Evolutionary conservation across 2,329 filamentous ascomycete genomes (phyloP), one percentile per base, ranked within the genome.

Genomic region (Basipetospora sp.): DNA sequence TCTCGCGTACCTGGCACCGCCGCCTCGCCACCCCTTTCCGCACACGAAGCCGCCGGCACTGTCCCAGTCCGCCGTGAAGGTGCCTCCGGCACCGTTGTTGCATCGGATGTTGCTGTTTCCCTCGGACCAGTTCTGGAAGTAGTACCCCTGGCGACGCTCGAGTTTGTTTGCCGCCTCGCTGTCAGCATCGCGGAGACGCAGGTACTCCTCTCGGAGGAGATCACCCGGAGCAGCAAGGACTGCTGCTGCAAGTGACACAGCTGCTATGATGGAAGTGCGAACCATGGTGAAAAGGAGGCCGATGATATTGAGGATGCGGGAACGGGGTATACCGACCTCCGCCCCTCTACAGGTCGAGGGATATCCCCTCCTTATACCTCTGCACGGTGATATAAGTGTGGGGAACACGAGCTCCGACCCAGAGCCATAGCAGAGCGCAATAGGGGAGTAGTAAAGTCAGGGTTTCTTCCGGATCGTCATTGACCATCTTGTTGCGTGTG

Each of bases 21-120:
- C 69, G 13, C 67, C 62, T 39, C 63, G 63, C 69, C 70, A 74
- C 26, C 71, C 71, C 53, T 73, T 74, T 20, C 71, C 71, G 41
- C 58, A 67, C 25, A 71, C 68, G 33, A 71, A 66, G 56, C 73
- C 69, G 22, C 67, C 67, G 15, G 50, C 53, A 34, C 57, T 56
- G 30, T 42, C 48, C 68, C 67, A 72, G 29, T 45, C 47, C 1
- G 63, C 55, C 16, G 47, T 58, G 54, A 69, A 71, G 18, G 53
- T 47, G 1, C 65, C 65, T 2, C 45, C 55, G 4, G 48, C 45
- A 2, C 56, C 55, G 48, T 69, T 69, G 38, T 46, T 60, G 50
- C 67, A 68, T 26, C 52, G 58, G 9, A 65, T 62, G 11, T 47
- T 47, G 17, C 55, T 59, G 33, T 53, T 58, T 1, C 58, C 60